Base-by-base conservation (phyloP, 2,329 filamentous ascomycete genomes). In the Ustilaginoidea virens region DNA sequence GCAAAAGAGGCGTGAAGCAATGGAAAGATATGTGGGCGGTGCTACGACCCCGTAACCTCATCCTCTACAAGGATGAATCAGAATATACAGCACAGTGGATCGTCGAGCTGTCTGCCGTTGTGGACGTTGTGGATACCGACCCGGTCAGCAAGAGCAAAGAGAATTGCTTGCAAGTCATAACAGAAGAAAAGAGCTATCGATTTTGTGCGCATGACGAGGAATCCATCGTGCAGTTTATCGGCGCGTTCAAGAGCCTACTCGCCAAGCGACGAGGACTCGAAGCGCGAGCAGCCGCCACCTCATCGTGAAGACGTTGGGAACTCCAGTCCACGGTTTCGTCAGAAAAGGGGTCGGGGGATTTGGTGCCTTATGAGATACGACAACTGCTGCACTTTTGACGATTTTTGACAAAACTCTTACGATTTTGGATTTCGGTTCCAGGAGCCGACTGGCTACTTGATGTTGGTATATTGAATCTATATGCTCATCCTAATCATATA, bases 11-110 rank as follows among this genome's bases (percentile, higher is more conserved):
- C 7, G 63, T 98, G 31, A 74, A 80, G 26, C 80, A 92, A 45
- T 98, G 90, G 90, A 94, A 93, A 61, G 78, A 83, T 42, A 67
- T 85, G 34, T 96, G 90, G 90, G 80, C 79, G 9, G 90, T 96
- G 1, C 66, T 98, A 29, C 80, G 90, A 18, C 78, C 82, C 1
- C 75, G 79, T 29, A 85, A 80, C 37, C 61, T 98, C 18, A 80
- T 83, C 11, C 68, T 96, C 16, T 98, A 98, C 63, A 94, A 94
- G 53, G 79, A 92, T 46, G 81, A 92, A 37, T 64, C 74, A 38
- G 90, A 98, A 55, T 96, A 96, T 51, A 77, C 80, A 9, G 82
- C 86, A 1, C 66, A 80, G 36, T 76, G 85, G 41, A 80, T 98
- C 41, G 61, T 94, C 19, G 73, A 80, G 4, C 71, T 96, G 42